Conservation (phyloP, 1,139 yeast genomes). For the Barnettozyma hawaiiensis region DNA sequence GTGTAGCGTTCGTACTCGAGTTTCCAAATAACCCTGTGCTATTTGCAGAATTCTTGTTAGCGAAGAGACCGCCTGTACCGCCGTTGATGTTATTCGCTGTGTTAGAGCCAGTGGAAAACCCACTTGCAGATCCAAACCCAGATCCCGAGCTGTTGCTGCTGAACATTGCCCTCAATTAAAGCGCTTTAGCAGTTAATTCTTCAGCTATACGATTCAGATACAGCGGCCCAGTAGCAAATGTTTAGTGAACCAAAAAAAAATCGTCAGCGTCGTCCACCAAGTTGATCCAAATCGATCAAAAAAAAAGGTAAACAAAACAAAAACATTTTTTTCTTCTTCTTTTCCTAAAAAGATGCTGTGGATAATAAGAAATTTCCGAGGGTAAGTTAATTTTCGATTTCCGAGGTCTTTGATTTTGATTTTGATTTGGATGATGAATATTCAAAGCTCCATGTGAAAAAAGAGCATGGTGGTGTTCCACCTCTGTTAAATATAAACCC, state of each 20-base stretch:
- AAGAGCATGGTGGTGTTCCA: too few relatives aligned
- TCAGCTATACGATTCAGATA: neutral
- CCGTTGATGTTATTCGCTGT: slow-evolving; percentile 1
- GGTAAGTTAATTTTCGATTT: too few relatives aligned
- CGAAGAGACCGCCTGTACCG: slow-evolving; percentile 20
- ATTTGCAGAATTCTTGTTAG: slow-evolving; percentile 11
- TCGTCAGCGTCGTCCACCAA: neutral
- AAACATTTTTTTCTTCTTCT: too few relatives aligned
- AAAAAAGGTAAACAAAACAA: slow-evolving; percentile 10
- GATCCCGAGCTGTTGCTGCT: slow-evolving; percentile 7
- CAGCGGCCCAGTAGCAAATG: too few relatives aligned
- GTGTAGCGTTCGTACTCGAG: slow-evolving; percentile 1
- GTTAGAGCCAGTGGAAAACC: slow-evolving; percentile 14
- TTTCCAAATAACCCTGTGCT: slow-evolving; percentile 14
- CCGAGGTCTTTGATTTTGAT: too few relatives aligned
- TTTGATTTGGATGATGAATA: too few relatives aligned
- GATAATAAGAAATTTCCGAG: too few relatives aligned
- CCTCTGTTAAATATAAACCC: too few relatives aligned
- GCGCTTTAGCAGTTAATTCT: neutral
- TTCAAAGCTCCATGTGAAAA: too few relatives aligned
- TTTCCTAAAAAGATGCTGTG: too few relatives aligned
- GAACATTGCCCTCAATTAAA: neutral
- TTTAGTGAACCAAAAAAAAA: too few relatives aligned
- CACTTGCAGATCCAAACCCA: slow-evolving; percentile 16
- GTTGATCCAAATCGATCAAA: neutral